Conservation (phyloP, 768 basidiomycete species). For the Cytidiella melzeri region DNA sequence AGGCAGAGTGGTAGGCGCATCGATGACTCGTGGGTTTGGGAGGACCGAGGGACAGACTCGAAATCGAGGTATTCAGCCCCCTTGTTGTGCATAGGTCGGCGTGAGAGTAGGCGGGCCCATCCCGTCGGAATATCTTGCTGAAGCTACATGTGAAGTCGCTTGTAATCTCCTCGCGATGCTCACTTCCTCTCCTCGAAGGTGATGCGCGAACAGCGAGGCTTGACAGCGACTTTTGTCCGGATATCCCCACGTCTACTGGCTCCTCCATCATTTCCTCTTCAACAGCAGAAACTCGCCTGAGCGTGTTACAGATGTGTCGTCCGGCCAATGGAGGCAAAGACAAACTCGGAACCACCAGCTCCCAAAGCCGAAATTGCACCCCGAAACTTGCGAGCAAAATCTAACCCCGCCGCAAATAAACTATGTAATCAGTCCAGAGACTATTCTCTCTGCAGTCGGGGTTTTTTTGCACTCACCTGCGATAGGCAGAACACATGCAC, state of each 20-base stretch:
- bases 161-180: background rate
- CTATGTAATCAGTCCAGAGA: too few relatives aligned
- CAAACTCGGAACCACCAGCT: background rate
- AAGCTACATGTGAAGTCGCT: too few relatives aligned
- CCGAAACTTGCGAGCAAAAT: too few relatives aligned
- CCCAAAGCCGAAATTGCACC: background rate
- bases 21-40: background rate
- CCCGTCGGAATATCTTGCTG: too few relatives aligned
- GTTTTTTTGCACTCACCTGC: conserved; percentile 29
- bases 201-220: too few relatives aligned
- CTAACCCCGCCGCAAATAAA: too few relatives aligned
- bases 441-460: too few relatives aligned
- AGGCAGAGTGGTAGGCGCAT: background rate
- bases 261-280: background rate
- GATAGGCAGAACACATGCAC: conserved; percentile 29
- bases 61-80: background rate
- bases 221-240: too few relatives aligned
- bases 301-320: background rate
- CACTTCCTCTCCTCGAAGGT: too few relatives aligned
- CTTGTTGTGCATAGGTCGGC: background rate
- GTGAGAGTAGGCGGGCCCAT: too few relatives aligned
- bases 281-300: background rate
- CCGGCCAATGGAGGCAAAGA: too few relatives aligned
- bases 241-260: background rate
- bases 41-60: background rate